Conservation (phyloP, 129 eudicot genomes). For the Artemisia annua region DNA sequence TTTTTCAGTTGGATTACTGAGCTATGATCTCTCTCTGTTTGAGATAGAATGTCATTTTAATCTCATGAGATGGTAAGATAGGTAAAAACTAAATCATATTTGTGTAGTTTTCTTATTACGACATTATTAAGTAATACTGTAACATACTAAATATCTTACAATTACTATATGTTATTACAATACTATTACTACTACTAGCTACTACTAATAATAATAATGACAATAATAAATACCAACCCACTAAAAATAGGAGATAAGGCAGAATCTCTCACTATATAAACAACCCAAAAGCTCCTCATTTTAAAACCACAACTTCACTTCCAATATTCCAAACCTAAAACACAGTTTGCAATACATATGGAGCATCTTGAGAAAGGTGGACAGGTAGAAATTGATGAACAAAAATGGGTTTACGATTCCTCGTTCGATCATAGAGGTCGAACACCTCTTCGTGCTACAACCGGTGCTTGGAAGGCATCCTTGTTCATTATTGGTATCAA, state of each 20-base stretch:
- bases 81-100: too few species aligned
- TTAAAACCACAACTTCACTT: slow-evolving; percentile 28
- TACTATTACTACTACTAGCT: too few species aligned
- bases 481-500: slow-evolving; percentile 62
- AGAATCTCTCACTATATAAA: slow-evolving; percentile 54
- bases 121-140: too few species aligned
- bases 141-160: too few species aligned
- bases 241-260: slow-evolving; percentile 23
- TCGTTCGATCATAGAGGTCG: slow-evolving; percentile 76
- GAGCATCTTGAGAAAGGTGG: slow-evolving; percentile 50
- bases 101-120: too few species aligned
- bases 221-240: slow-evolving; percentile 21
- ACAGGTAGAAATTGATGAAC: slow-evolving; percentile 44
- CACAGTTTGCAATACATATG: slow-evolving; percentile 32
- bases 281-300: slow-evolving; percentile 38
- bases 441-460: slow-evolving; percentile 65
- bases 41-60: too few species aligned
- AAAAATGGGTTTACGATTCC: slow-evolving; percentile 68
- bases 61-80: too few species aligned
- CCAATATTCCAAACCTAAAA: slow-evolving; percentile 13
- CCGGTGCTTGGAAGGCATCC: slow-evolving; percentile 90
- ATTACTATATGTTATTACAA: too few species aligned
- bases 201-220: too few species aligned
- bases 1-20: too few species aligned
- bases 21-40: too few species aligned